Evolutionary conservation across 805 yeast genomes (phyloP).

Genomic region (Pachysolen tannophilus): DNA sequence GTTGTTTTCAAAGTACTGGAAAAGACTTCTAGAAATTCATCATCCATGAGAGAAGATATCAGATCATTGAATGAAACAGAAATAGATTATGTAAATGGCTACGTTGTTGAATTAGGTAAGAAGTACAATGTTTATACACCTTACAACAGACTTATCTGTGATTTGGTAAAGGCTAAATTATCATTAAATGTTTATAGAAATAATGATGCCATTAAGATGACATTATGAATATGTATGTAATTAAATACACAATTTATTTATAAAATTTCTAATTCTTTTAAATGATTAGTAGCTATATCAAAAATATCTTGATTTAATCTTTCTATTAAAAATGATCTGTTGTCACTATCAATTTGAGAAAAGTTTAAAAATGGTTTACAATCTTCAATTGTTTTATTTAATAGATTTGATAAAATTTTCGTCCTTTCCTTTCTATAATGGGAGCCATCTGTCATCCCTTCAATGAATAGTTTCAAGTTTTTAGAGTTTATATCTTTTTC

Average conservation of each 20-base stretch:
- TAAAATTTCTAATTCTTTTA: too few relatives aligned
- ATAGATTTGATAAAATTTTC: slow-evolving; percentile 23
- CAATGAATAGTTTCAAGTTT: slow-evolving; percentile 28
- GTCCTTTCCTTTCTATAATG: slow-evolving; percentile 25
- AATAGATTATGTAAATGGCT: slow-evolving; percentile 79
- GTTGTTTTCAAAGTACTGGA: slow-evolving; percentile 31
- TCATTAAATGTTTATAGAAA: slow-evolving; percentile 11
- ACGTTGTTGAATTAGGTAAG: slow-evolving; percentile 48
- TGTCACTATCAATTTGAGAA: neutral
- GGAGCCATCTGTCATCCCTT: slow-evolving; percentile 42
- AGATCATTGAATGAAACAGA: slow-evolving; percentile 54
- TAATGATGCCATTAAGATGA: slow-evolving; percentile 6
- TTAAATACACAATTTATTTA: too few relatives aligned
- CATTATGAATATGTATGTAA: neutral
- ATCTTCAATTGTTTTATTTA: slow-evolving; percentile 11
- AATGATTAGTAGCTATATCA: slow-evolving; percentile 2
- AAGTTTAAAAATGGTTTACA: neutral
- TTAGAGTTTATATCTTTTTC: slow-evolving; percentile 23
- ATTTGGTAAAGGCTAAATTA: slow-evolving; percentile 34
- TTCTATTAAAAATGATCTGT: neutral
- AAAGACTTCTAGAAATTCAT: slow-evolving; percentile 39
- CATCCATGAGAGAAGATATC: slow-evolving; percentile 70
- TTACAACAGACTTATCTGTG: slow-evolving; percentile 36
- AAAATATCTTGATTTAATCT: slow-evolving; percentile 5
- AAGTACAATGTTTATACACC: slow-evolving; percentile 34